These are phyloP conservation scores for Apiosordaria backusii DNA, from an alignment of 495 filamentous ascomycete species.

Conservation along the genomic window DNA sequence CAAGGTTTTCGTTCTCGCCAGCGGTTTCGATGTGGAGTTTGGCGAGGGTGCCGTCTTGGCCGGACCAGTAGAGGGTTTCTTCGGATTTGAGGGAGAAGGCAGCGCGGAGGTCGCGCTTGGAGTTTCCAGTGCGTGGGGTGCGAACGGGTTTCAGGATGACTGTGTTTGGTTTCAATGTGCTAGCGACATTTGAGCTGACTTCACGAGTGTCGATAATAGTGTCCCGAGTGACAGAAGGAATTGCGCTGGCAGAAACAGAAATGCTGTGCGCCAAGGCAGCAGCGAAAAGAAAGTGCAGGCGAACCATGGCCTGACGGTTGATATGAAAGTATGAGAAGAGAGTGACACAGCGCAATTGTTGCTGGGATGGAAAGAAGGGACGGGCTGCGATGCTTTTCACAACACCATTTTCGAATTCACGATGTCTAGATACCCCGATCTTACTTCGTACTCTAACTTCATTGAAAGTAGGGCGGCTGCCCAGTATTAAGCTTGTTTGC, in stretches of 20 bases:
- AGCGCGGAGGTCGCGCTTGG: slow-evolving; percentile 12
- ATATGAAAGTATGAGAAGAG: background rate
- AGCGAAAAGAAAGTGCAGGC: background rate
- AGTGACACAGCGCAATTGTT: background rate
- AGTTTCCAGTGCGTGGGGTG: slow-evolving; percentile 8
- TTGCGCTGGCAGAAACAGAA: background rate
- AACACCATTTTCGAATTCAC: background rate
- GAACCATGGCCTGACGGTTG: background rate
- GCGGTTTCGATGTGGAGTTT: slow-evolving; percentile 15
- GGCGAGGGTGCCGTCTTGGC: slow-evolving; percentile 20
- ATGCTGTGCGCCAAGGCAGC: background rate
- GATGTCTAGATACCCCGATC: background rate
- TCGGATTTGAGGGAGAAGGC: slow-evolving; percentile 12
- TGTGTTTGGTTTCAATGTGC: background rate
- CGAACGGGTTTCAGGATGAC: slow-evolving; percentile 17
- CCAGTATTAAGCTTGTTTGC: slow-evolving; percentile 1
- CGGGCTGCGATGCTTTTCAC: background rate
- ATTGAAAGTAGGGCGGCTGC: background rate
- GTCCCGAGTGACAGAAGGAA: background rate
- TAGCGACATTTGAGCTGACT: background rate
- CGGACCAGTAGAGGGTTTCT: slow-evolving; percentile 19
- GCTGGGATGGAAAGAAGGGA: background rate
- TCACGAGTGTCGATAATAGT: background rate
- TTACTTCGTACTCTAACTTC: slow-evolving; percentile 1
- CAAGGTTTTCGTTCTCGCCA: slow-evolving; percentile 13